A percentile compares a stretch with the other conserved stretches of the same genome.
These are phyloP conservation scores for Pyricularia pennisetigena DNA, from an alignment of 2,329 filamentous ascomycete species.

Conservation along the genomic window DNA sequence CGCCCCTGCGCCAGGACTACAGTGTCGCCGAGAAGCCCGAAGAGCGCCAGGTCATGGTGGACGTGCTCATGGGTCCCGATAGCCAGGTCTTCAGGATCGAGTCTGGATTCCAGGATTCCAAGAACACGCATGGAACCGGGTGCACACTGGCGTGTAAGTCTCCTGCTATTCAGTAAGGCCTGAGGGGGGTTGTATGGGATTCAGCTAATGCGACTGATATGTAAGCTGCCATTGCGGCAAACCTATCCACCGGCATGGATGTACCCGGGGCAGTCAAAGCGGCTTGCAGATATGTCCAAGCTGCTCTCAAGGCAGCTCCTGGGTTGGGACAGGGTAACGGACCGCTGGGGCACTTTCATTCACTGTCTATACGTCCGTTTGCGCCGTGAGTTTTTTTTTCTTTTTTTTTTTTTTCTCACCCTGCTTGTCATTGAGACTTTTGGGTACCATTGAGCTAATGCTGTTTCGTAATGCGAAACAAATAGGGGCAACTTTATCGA, in stretches of 20 bases:
- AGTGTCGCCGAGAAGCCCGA: slow-evolving; percentile 45
- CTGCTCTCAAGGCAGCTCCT: slow-evolving; percentile 55
- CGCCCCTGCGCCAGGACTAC: slow-evolving; percentile 53
- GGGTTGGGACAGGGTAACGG: slow-evolving; percentile 58
- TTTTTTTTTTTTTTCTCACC: slow-evolving; percentile 4
- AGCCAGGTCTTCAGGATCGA: slow-evolving; percentile 52
- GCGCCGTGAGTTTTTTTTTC: slow-evolving; percentile 38
- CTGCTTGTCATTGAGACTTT: background rate
- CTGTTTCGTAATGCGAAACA: background rate
- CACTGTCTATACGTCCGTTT: slow-evolving; percentile 57
- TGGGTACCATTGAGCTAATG: background rate
- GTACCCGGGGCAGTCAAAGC: slow-evolving; percentile 51
- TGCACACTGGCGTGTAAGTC: slow-evolving; percentile 79
- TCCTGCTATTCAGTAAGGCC: background rate
- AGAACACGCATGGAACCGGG: slow-evolving; percentile 88
- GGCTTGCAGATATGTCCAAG: slow-evolving; percentile 64
- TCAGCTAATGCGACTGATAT: background rate
- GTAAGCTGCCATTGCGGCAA: slow-evolving; percentile 64
- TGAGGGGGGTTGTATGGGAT: background rate
- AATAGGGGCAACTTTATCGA: slow-evolving; percentile 68
- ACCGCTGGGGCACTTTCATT: slow-evolving; percentile 73
- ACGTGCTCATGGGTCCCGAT: slow-evolving; percentile 60
- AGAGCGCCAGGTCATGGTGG: slow-evolving; percentile 59
- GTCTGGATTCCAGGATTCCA: slow-evolving; percentile 60
- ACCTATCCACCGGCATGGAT: slow-evolving; percentile 49